Evolutionary conservation across 2,329 filamentous ascomycete genomes (phyloP), one percentile per base, ranked within the genome.

Genomic region (Coniochaeta prunicola): DNA sequence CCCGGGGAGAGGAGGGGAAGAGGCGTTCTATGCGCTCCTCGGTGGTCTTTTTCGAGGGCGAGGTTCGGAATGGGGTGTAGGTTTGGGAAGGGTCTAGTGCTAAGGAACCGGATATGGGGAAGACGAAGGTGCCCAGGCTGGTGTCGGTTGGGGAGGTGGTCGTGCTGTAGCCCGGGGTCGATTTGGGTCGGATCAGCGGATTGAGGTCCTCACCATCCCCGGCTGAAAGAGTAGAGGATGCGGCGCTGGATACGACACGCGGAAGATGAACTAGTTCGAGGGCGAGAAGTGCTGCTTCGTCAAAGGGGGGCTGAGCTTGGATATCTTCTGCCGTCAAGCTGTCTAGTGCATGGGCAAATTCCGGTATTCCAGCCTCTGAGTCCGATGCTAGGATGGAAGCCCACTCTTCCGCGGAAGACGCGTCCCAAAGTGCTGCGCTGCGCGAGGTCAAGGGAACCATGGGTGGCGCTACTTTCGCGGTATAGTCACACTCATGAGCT

Each of bases 391-490:
- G 53, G 24, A 74, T 64, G 28, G 67, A 62, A 34, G 74, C 73
- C 83, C 83, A 86, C 56, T 74, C 69, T 21, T 76, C 71, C 10
- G 72, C 68, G 53, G 73, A 74, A 31, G 67, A 63, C 24, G 81
- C 78, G 56, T 76, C 74, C 83, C 83, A 86, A 34, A 81, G 74
- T 31, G 68, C 66, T 38, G 74, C 69, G 24, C 74, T 79, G 53
- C 70, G 67, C 40, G 71, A 72, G n/a, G 74, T 74, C 56, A 84
- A 67, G n/a, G 80, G 76, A 31, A 83, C 77, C 3, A 71, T 65
- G 19, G 77, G 67, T 61, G 69, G 68, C 59, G 69, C 63, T 53
- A 71, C 65, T 59, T 68, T 59, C 60, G 61, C 66, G 34, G 67
- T 66, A 53, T 72, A 69, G 61, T 78, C 70, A 63, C 77, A 70